These are phyloP conservation scores for Aspergillus indologenus DNA, from an alignment of 495 filamentous ascomycete species.

Conservation along the genomic window DNA sequence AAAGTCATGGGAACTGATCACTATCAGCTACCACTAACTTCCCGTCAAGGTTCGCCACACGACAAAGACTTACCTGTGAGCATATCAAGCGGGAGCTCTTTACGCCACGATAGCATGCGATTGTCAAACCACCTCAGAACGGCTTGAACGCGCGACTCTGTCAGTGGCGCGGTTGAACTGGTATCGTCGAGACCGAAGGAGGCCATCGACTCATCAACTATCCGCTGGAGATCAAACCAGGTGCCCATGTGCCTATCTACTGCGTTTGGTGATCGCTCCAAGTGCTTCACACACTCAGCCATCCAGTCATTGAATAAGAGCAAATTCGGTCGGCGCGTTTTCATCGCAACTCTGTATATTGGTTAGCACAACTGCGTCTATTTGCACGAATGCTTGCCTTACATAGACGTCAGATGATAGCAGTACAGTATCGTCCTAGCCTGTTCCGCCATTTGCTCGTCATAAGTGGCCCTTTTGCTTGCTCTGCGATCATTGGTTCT, in stretches of 20 bases:
- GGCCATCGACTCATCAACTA: conserved; percentile 46
- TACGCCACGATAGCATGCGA: conserved; percentile 44
- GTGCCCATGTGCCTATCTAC: conserved; percentile 41
- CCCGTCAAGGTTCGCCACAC: background rate
- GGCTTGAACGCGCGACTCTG: conserved; percentile 45
- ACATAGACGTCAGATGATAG: conserved; percentile 47
- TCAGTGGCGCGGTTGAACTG: conserved; percentile 36
- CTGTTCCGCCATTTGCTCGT: conserved; percentile 40
- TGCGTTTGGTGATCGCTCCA: conserved; percentile 36
- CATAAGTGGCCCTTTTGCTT: conserved; percentile 20
- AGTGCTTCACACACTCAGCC: conserved; percentile 41
- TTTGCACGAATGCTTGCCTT: conserved; percentile 11
- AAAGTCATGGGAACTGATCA: conserved; percentile 39
- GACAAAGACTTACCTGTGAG: conserved; percentile 33
- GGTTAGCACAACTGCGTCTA: conserved; percentile 6
- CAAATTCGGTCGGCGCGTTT: conserved; percentile 48
- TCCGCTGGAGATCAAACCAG: conserved; percentile 47
- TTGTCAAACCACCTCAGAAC: conserved; percentile 50
- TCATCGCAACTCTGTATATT: conserved; percentile 46
- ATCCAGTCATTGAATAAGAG: conserved; percentile 50
- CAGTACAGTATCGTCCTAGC: conserved; percentile 46
- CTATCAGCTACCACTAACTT: background rate
- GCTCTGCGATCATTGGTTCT: conserved; percentile 24
- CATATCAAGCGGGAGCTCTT: conserved; percentile 34
- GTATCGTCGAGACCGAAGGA: conserved; percentile 52